These are phyloP conservation scores for Tricholoma furcatifolium DNA, from an alignment of 768 basidiomycete species.

Conservation along the genomic window DNA sequence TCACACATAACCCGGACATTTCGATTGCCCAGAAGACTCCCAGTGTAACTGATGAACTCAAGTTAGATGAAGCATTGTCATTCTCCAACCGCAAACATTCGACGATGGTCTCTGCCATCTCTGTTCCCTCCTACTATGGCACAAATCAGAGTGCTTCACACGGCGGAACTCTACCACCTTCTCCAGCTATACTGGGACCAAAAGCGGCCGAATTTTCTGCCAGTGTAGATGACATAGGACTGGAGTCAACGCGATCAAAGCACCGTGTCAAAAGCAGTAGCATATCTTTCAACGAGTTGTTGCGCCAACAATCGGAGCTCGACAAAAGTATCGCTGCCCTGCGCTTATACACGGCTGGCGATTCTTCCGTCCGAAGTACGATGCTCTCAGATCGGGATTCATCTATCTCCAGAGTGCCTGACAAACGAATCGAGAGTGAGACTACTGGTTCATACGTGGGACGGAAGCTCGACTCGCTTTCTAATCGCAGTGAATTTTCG, in stretches of 20 bases:
- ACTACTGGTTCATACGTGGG: conserved; percentile 18
- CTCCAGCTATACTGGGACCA: background rate
- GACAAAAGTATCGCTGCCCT: conserved; percentile 64
- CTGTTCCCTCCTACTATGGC: conserved; percentile 34
- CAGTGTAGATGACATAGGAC: conserved; percentile 37
- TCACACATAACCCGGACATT: background rate
- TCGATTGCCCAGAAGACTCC: background rate
- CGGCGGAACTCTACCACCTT: background rate
- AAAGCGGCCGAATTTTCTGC: conserved; percentile 36
- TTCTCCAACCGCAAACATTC: conserved; percentile 3
- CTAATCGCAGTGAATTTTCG: conserved; percentile 57
- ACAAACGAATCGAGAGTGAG: conserved; percentile 16
- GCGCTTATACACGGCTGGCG: conserved; percentile 37
- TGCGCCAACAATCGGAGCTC: conserved; percentile 62
- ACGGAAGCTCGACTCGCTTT: conserved; percentile 30
- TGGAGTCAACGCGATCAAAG: conserved; percentile 7
- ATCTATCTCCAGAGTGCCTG: background rate
- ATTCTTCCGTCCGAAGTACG: conserved; percentile 3
- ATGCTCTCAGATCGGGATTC: conserved; percentile 2
- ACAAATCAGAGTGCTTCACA: conserved; percentile 4
- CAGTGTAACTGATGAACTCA: background rate
- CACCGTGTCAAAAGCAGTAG: conserved; percentile 25
- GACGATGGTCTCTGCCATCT: conserved; percentile 24
- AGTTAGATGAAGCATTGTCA: background rate
- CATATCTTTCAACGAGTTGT: conserved; percentile 47